These are phyloP conservation scores for Rhodotorula mucilaginosa DNA, from an alignment of 1,284 basidiomycete species.

Conservation along the genomic window DNA sequence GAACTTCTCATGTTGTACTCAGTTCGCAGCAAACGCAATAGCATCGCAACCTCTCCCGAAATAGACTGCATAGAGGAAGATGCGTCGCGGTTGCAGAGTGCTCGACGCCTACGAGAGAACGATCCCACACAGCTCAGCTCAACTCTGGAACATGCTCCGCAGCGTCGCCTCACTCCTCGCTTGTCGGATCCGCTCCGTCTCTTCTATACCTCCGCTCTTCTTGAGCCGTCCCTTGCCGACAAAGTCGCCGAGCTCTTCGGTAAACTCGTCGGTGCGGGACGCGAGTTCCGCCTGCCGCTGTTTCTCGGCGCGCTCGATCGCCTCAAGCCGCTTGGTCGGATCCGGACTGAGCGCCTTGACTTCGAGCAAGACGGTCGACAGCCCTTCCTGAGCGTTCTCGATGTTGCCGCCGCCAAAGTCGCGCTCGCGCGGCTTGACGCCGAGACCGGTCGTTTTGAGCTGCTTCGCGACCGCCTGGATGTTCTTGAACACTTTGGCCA, in stretches of 20 bases:
- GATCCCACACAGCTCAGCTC: not conserved
- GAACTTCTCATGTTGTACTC: no score
- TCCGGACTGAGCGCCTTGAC: slow-evolving; percentile 79
- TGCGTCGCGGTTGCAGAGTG: no score
- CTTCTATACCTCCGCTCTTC: slow-evolving; percentile 92
- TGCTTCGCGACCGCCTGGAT: slow-evolving; percentile 75
- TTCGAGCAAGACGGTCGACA: slow-evolving; percentile 78
- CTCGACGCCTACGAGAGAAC: not conserved
- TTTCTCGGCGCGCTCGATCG: slow-evolving; percentile 81
- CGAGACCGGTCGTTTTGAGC: slow-evolving; percentile 8
- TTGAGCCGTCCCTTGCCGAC: slow-evolving; percentile 78
- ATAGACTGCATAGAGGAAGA: no score
- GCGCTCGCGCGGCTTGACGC: not conserved
- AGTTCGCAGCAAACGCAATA: no score
- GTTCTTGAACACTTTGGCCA: slow-evolving; percentile 76
- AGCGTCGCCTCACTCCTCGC: slow-evolving; percentile 76
- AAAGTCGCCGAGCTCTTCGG: slow-evolving; percentile 75
- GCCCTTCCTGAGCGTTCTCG: slow-evolving; percentile 18
- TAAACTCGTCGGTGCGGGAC: slow-evolving; percentile 69
- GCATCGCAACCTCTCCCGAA: no score
- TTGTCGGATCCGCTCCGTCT: slow-evolving; percentile 79
- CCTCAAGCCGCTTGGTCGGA: slow-evolving; percentile 70
- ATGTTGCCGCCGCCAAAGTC: slow-evolving; percentile 25
- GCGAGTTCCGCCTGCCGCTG: slow-evolving; percentile 71
- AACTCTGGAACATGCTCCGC: slow-evolving; percentile 70